Evolutionary conservation across 2,329 filamentous ascomycete species (phyloP).

Genomic region (Pseudocercospora cruenta): DNA sequence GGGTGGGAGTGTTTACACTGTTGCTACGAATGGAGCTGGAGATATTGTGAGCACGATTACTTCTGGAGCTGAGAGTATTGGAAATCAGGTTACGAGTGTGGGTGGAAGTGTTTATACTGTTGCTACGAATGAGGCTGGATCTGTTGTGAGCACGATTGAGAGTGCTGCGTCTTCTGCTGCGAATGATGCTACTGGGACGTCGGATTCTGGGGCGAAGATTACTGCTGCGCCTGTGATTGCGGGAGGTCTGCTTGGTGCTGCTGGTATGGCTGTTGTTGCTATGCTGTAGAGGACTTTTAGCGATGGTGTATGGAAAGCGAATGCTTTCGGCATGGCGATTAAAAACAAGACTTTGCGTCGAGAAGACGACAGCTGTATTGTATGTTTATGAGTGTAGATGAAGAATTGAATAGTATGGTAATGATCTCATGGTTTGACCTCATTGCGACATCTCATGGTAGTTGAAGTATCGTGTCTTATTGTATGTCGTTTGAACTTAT

Average conservation of each 20-base stretch:
- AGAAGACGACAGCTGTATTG: background rate
- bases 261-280: constrained; percentile 38
- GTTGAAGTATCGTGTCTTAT: background rate
- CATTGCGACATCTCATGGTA: background rate
- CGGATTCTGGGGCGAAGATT: constrained; percentile 23
- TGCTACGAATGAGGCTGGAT: constrained; percentile 22
- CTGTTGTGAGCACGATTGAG: constrained; percentile 20
- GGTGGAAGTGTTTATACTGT: constrained; percentile 18
- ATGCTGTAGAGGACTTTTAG: constrained; percentile 24
- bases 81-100: constrained; percentile 14
- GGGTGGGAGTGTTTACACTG: constrained; percentile 22
- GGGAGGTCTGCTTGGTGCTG: constrained; percentile 37
- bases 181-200: constrained; percentile 12
- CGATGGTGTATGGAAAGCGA: background rate
- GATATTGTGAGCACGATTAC: constrained; percentile 30
- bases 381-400: background rate
- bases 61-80: constrained; percentile 10
- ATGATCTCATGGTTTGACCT: background rate
- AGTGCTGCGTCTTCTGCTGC: constrained; percentile 14
- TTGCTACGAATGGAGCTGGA: constrained; percentile 18
- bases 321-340: background rate
- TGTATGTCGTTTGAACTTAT: background rate
- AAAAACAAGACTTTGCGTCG: background rate
- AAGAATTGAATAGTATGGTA: background rate
- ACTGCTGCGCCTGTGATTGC: constrained; percentile 30